A percentile compares a stretch with the other conserved stretches of the same genome.
phyloP scores from a whole-genome alignment of 805 yeast genomes.

The Candida ovalis region DNA sequence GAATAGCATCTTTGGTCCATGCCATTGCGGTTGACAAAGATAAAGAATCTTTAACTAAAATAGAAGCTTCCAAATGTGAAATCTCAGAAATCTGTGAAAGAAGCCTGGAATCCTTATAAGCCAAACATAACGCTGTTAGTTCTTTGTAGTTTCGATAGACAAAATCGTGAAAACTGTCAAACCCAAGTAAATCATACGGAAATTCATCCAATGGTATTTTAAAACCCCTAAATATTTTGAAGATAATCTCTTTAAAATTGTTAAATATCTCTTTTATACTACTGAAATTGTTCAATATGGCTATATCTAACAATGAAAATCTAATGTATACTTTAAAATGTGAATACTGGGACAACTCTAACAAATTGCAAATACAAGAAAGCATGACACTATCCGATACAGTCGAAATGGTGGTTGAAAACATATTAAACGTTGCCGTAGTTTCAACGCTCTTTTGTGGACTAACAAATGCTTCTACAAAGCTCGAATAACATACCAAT shows the following conservation, averaged over 20 bases:
- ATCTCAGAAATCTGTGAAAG: constrained; percentile 15
- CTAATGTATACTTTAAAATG: constrained; percentile 32
- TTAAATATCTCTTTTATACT: constrained; percentile 27
- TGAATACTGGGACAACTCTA: constrained; percentile 36
- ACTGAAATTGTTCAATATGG: constrained; percentile 14
- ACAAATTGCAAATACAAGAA: constrained; percentile 37
- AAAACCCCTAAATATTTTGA: constrained; percentile 43
- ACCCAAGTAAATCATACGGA: constrained; percentile 41
- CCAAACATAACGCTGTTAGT: constrained; percentile 36
- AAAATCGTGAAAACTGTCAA: constrained; percentile 29
- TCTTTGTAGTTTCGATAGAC: constrained; percentile 32
- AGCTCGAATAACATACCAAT: constrained; percentile 27
- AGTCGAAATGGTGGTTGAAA: constrained; percentile 32
- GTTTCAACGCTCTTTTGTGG: constrained; percentile 39
- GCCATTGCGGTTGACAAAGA: constrained; percentile 37
- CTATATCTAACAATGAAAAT: constrained; percentile 25
- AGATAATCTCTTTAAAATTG: constrained; percentile 31
- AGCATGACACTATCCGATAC: constrained; percentile 31
- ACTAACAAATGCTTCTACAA: constrained; percentile 28
- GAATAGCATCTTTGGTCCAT: constrained; percentile 23
- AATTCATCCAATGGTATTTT: constrained; percentile 31
- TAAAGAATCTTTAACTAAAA: constrained; percentile 23
- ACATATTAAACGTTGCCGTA: constrained; percentile 35
- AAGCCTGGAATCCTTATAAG: constrained; percentile 22
- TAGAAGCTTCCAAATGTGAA: constrained; percentile 1